Base-by-base conservation (phyloP, 106 monocot species). In the Gastrodia elata region DNA sequence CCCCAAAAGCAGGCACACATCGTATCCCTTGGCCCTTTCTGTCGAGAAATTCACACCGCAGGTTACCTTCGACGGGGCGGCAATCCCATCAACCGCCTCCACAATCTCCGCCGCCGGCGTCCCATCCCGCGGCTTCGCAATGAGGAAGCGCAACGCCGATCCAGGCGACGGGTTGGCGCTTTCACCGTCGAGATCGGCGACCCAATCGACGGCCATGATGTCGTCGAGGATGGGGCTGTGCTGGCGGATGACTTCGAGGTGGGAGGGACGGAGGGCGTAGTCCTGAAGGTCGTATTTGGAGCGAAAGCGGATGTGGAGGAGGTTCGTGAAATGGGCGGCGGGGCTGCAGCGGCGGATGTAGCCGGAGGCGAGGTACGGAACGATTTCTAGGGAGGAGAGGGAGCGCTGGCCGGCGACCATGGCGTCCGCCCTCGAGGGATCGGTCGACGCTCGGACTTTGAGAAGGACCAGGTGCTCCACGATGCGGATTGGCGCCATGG, bases 391-490 rank as follows among this genome's bases (percentile, higher is more conserved):
- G 57, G 83, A 73, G 80, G 68, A 1, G 13, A 93, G 85, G 64
- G 85, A 71, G 14, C 83, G 78, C 39, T 89, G 85, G 26, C 73
- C 64, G 70, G 87, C 75, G 56, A 89, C 14, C 89, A 89, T 87
- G 77, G 81, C 71, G 61, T 77, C 80, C 79, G 81, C 10, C 68
- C 68, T 67, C 40, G 81, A 74, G 1, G 84, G 48, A n/a, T 79
- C 83, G 39, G 85, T 76, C 68, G 68, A 48, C 8, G 77, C 76
- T 24, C 79, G 83, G 58, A 81, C 75, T 76, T 85, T 87, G 85
- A 89, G 83, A 75, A 93, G 85, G 72, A 93, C 89, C 34, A 89
- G 59, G 77, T 93, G 93, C 55, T 93, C 93, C 55, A 93, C 75
- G 52, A 65, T 65, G 65, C 78, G 20, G 64, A 57, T 18, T 42